Percentiles rank a stretch among this genome's conserved stretches.
Conservation (phyloP, 2,329 filamentous ascomycete species). For the Dryadomyces quercivorus region DNA sequence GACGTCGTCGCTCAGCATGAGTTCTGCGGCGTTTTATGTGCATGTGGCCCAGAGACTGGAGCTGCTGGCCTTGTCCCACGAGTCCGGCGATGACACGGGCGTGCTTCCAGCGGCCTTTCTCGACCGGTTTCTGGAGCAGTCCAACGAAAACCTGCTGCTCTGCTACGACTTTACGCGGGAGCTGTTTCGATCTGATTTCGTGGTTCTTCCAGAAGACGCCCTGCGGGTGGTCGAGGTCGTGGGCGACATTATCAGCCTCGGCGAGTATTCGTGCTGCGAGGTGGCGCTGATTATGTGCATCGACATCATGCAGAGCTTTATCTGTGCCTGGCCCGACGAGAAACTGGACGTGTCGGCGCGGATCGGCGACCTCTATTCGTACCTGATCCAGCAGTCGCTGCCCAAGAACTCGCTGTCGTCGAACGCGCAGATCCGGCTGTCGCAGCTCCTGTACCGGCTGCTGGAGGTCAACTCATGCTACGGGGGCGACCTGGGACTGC, state of each 20-base stretch:
- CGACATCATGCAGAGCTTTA: slow-evolving; percentile 52
- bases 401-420: slow-evolving; percentile 58
- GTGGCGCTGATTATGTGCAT: slow-evolving; percentile 56
- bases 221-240: slow-evolving; percentile 35
- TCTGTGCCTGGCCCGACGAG: slow-evolving; percentile 49
- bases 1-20: slow-evolving; percentile 28
- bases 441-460: slow-evolving; percentile 56
- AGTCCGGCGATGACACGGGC: slow-evolving; percentile 31
- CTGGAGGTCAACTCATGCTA: slow-evolving; percentile 57
- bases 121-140: slow-evolving; percentile 33
- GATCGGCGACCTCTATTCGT: slow-evolving; percentile 66
- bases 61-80: slow-evolving; percentile 30
- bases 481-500: slow-evolving; percentile 43
- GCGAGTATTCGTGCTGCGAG: slow-evolving; percentile 62
- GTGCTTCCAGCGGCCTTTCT: slow-evolving; percentile 38
- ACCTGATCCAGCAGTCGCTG: slow-evolving; percentile 58
- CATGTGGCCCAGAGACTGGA: slow-evolving; percentile 33
- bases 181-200: slow-evolving; percentile 40
- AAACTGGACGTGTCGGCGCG: slow-evolving; percentile 48
- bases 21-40: slow-evolving; percentile 32
- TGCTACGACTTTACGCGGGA: slow-evolving; percentile 38
- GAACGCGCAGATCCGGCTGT: slow-evolving; percentile 53
- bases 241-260: slow-evolving; percentile 38
- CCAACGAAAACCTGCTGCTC: slow-evolving; percentile 40
- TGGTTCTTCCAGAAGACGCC: slow-evolving; percentile 34